Base-by-base conservation (phyloP, 768 basidiomycete genomes). In the Amyloporia xantha region DNA sequence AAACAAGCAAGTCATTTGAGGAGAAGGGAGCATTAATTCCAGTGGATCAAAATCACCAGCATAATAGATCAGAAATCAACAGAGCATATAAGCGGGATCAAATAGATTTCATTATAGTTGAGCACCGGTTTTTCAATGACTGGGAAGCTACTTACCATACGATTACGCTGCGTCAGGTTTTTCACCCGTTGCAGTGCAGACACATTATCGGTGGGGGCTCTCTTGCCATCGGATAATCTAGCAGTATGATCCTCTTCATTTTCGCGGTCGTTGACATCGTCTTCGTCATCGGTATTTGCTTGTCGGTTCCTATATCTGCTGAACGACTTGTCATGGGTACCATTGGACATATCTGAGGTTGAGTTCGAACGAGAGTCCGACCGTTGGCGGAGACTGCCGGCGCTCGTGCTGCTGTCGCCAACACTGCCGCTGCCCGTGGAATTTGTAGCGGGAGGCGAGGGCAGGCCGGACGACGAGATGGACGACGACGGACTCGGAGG, bases 391-490 rank as follows among this genome's bases (percentile, higher is more conserved):
- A 70, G 49, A 57, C 70, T 71, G 52, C 71, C 72, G 44, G 66
- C 64, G 51, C 62, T 63, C 4, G 64, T 59, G 44, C 61, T 61
- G 53, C 75, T 75, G 66, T 82, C 82, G 37, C 81, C 82, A 3
- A 78, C 81, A 57, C 85, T 86, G 30, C 85, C 84, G 63, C 86
- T 88, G 27, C 84, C 86, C 1, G 86, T 89, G 10, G 87, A 90
- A 61, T 89, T 90, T 17, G 89, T 87, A 23, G 86, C 87, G 37
- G 89, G 89, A 0, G 89, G 89, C 20, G 86, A 89, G 1, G 89
- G 88, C 4, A 91, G 63, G 5, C 88, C 87, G 4, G 85, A 86
- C 49, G 72, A 69, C n/a, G 53, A 59, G 62, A 3, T 80, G 73
- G 49, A 72, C 70, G 27, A 73, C 67, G 20, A 71, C 10, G 83